Percentiles rank a stretch among this genome's conserved stretches.
phyloP scores from a whole-genome alignment of 352 stramenopile genomes.

The Elongisporangium anandrum region DNA sequence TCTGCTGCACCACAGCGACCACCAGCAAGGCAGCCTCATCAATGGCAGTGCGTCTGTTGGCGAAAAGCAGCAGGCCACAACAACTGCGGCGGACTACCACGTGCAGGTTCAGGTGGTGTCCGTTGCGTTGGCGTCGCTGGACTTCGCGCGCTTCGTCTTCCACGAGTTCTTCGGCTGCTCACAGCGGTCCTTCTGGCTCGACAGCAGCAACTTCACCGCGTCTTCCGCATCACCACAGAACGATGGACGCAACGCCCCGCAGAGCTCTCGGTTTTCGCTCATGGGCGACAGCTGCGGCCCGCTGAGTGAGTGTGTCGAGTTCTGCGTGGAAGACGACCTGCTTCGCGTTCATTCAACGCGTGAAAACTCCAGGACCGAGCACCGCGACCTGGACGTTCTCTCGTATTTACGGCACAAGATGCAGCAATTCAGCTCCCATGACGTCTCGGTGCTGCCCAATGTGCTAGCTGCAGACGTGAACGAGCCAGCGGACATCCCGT shows the following conservation, averaged over 20 bases:
- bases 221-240: slow-evolving; percentile 7
- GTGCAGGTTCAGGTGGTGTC: slow-evolving; percentile 37
- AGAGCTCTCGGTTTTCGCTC: slow-evolving; percentile 45
- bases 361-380: slow-evolving; percentile 5
- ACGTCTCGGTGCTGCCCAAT: slow-evolving; percentile 14
- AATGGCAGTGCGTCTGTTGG: neutral
- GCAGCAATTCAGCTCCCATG: slow-evolving; percentile 23
- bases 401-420: slow-evolving; percentile 39
- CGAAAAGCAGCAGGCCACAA: neutral
- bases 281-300: slow-evolving; percentile 70
- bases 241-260: slow-evolving; percentile 8
- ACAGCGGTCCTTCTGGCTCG: slow-evolving; percentile 68
- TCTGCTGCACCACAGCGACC: slow-evolving; percentile 38
- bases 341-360: slow-evolving; percentile 30
- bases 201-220: slow-evolving; percentile 62
- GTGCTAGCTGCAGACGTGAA: slow-evolving; percentile 1
- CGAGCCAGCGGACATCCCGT: slow-evolving; percentile 31
- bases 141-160: slow-evolving; percentile 67
- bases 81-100: slow-evolving; percentile 14
- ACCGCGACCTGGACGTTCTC: slow-evolving; percentile 25
- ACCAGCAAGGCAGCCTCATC: slow-evolving; percentile 7
- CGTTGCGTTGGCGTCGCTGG: slow-evolving; percentile 35
- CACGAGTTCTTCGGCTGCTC: slow-evolving; percentile 36
- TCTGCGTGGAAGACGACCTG: slow-evolving; percentile 44
- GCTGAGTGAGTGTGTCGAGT: slow-evolving; percentile 60